Evolutionary conservation across 768 basidiomycete species (phyloP).

Genomic region (Lentinula aciculospora): DNA sequence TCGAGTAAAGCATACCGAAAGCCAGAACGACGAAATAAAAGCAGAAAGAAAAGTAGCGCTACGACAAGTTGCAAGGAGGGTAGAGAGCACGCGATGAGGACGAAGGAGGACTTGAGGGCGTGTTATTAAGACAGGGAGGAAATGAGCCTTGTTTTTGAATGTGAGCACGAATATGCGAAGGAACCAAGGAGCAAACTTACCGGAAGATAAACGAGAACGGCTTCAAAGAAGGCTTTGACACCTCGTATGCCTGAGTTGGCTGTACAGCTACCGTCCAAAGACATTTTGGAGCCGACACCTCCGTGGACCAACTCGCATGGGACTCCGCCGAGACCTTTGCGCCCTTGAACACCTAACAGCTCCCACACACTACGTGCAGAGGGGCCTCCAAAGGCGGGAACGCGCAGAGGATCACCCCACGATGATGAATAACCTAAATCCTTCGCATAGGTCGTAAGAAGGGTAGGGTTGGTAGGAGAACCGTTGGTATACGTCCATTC

Average conservation of each 20-base stretch:
- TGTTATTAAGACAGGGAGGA: conserved; percentile 59
- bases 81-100: conserved; percentile 32
- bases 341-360: conserved; percentile 42
- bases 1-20: conserved; percentile 62
- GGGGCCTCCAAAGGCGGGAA: conserved; percentile 62
- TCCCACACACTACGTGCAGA: conserved; percentile 51
- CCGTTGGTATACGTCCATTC: conserved; percentile 55
- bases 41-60: conserved; percentile 69
- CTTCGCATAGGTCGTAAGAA: conserved; percentile 40
- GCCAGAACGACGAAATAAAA: conserved; percentile 70
- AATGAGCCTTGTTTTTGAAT: conserved; percentile 50
- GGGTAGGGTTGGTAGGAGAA: conserved; percentile 29
- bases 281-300: conserved; percentile 37
- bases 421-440: conserved; percentile 53
- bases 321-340: conserved; percentile 58
- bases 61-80: conserved; percentile 46
- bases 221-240: conserved; percentile 52
- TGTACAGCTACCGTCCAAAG: conserved; percentile 50
- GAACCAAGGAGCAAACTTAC: conserved; percentile 32
- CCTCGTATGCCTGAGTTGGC: conserved; percentile 54
- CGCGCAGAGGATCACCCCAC: conserved; percentile 56
- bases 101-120: conserved; percentile 48
- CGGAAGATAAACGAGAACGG: conserved; percentile 64
- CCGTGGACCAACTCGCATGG: conserved; percentile 77
- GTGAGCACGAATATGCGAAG: neutral